Percentiles rank a stretch among this genome's conserved stretches.
Conservation (phyloP, 2,329 filamentous ascomycete genomes). For the Colletotrichum costaricense region DNA sequence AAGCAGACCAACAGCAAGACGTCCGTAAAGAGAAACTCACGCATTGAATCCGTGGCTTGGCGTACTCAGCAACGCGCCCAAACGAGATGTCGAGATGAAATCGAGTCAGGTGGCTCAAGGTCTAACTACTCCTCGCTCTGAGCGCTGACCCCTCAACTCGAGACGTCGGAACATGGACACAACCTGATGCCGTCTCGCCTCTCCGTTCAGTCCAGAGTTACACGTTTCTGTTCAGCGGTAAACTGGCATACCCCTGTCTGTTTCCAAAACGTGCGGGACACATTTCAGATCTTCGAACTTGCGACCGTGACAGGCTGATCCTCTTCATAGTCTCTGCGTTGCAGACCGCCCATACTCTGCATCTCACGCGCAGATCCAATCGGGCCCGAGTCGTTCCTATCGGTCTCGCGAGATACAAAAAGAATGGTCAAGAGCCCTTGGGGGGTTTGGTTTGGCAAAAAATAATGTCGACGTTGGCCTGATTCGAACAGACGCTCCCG, state of each 20-base stretch:
- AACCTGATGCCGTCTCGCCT: slow-evolving; percentile 23
- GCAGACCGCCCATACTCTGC: background rate
- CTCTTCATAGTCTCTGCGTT: background rate
- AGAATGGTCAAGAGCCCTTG: background rate
- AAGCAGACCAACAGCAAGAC: background rate
- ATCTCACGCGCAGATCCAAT: background rate
- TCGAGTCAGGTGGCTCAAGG: slow-evolving; percentile 24
- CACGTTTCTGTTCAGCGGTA: background rate
- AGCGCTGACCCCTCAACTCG: slow-evolving; percentile 9
- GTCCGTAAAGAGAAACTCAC: slow-evolving; percentile 18
- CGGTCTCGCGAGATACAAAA: background rate
- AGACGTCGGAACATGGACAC: slow-evolving; percentile 31
- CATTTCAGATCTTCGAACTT: slow-evolving; percentile 13
- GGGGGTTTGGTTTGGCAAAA: background rate
- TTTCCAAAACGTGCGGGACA: background rate
- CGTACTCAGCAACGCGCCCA: background rate
- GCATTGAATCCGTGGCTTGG: slow-evolving; percentile 24
- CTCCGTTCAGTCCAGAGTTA: background rate
- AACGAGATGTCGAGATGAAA: slow-evolving; percentile 5
- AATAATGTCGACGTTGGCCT: slow-evolving; percentile 4
- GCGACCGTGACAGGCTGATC: slow-evolving; percentile 30
- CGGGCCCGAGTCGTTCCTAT: background rate
- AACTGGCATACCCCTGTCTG: background rate
- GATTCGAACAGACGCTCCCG: slow-evolving; percentile 32
- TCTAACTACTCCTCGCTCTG: background rate